A percentile compares a stretch with the other conserved stretches of the same genome.
These are phyloP conservation scores for Trypanosomatidae sp. DNA, from an alignment of 208 protist species.

Conservation along the genomic window DNA sequence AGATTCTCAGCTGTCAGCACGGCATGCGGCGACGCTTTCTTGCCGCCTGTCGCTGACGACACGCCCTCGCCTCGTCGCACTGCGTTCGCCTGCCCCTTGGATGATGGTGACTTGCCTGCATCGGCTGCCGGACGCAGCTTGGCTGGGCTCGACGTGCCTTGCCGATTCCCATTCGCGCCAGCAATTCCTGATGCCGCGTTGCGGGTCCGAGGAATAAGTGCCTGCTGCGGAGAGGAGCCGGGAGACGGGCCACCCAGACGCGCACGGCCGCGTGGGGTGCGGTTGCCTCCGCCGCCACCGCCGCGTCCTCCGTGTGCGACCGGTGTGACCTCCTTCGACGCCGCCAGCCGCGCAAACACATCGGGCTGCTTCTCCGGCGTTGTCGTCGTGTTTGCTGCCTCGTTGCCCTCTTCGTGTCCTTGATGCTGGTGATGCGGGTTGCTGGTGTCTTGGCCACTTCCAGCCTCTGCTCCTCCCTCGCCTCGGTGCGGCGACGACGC, in stretches of 20 bases:
- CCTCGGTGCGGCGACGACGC: conserved; percentile 2
- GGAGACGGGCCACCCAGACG: too few relatives aligned
- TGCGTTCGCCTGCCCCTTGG: too few relatives aligned
- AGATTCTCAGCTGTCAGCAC: conserved; percentile 29
- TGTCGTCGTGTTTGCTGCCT: neutral
- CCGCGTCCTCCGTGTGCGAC: neutral
- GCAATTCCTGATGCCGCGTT: too few relatives aligned
- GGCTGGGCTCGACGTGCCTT: too few relatives aligned
- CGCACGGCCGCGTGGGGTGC: too few relatives aligned
- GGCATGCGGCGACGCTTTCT: neutral
- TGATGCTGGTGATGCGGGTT: neutral
- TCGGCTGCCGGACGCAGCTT: too few relatives aligned
- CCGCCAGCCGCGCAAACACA: conserved; percentile 23
- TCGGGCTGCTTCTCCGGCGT: conserved; percentile 17
- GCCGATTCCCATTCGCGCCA: too few relatives aligned
- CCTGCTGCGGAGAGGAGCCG: too few relatives aligned
- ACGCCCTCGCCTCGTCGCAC: too few relatives aligned
- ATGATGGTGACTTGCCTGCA: too few relatives aligned
- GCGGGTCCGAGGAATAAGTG: too few relatives aligned
- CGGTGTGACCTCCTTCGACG: neutral
- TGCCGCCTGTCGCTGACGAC: neutral
- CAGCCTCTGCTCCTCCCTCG: neutral
- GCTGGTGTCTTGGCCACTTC: neutral
- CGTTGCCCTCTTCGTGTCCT: neutral
- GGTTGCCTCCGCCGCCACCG: conserved; percentile 6